Evolutionary conservation across 208 protist genomes (phyloP), one percentile per base, ranked within the genome.

Genomic region (Wallacemonas sp.): DNA sequence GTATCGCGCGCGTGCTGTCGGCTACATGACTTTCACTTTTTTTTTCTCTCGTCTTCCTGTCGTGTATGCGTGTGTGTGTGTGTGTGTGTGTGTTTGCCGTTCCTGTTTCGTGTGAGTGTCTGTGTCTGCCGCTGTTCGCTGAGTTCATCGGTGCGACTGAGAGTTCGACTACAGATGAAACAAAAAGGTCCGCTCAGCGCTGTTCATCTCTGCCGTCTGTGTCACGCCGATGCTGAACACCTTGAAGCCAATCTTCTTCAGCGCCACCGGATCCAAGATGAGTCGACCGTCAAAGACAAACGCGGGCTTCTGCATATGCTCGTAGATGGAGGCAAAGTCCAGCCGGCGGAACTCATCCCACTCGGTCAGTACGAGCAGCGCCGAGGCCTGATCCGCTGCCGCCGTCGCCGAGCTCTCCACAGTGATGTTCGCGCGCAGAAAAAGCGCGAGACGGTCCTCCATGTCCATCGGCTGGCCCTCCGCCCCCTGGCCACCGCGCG

Each of bases 201-300:
- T 41, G 32, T 59, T n/a, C 52, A 59, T 59, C 3, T 41, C 52
- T 8, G 52, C 26, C 11, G 52, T 59, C 31, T 59, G 52, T 14
- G 52, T 42, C 14, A 59, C 52, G 62, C 96, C 96, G 61, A 98
- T 92, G 45, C 76, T 69, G 64, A 90, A 92, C 0, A 97, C 77
- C 25, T 92, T 44, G 78, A 98, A 98, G 32, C 97, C 97, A 61
- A 98, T 98, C 23, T 81, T 23, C 44, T 62, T 52, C 16, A 98
- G 52, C 41, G 71, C 45, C 31, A 81, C 54, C 29, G 61, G 57
- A 61, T 98, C 76, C 18, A 98, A 65, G 32, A 98, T 81, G 23
- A 90, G 80, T 18, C 96, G 65, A 8, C 98, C 98, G 74, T 99
- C 98, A 70, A 99, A 99, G 29, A 99, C 28, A 67, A 98, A 98